Base-by-base conservation (phyloP, 176 grass and related monocot species). In the Leersia perrieri region DNA sequence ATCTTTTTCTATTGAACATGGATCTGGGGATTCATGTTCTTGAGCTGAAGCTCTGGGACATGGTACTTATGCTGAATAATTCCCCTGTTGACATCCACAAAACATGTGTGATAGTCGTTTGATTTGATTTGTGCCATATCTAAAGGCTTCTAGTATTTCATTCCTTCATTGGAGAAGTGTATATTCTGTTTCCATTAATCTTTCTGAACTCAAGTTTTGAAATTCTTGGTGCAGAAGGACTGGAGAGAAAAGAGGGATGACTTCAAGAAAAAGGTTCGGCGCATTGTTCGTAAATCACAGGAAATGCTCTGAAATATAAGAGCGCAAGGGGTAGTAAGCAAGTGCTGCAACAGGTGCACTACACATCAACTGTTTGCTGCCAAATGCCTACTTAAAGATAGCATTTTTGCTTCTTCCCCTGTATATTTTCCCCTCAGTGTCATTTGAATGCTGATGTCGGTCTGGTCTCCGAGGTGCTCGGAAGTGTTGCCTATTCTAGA, bases 261-360 rank as follows among this genome's bases (percentile, higher is more conserved):
- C 23, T 99, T 99, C 89, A 99, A 92, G 82, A 99, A 95, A 84
- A 99, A 91, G 76, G 93, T 99, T 3, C 86, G 91, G 44, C 88
- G 80, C 71, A 71, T 90, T 60, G 93, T 99, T 11, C 88, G 93
- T 79, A 81, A 86, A 83, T 99, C 90, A 58, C 93, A 96, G 32
- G 97, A 99, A 88, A 91, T 96, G 85, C 60, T 99, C 70, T 99
- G 82, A 99, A 81, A 73, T 34, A 30, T 36, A 68, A 74, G 70
- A 61, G 41, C 76, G 5, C 73, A 7, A 7, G 63, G 88, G 88
- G 83, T 73, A 73, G 67, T 89, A 36, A 40, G 73, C 60, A 23
- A 83, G 68, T 60, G 78, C 68, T 78, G 78, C 67, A 49, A 77
- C 5, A 12, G 60, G 80, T 79, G 40, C 33, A 11, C 27, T 26